phyloP scores from a whole-genome alignment of 331 rosid genomes.

The Erythrophleum ivorense region DNA sequence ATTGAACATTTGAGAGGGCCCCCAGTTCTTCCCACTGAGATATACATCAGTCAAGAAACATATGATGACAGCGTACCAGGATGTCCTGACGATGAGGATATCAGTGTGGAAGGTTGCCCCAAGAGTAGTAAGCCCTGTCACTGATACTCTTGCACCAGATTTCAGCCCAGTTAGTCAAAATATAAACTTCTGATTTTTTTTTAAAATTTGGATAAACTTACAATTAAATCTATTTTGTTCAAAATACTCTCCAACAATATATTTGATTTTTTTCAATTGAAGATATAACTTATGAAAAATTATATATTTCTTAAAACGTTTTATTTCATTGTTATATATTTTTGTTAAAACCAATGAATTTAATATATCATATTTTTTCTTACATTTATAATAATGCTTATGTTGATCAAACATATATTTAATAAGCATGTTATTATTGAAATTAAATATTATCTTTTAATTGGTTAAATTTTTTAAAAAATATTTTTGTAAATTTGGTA shows the following conservation, averaged over 20 bases:
- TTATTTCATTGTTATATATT: no score
- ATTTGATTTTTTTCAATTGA: no score
- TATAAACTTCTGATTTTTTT: background rate
- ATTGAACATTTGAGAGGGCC: constrained; percentile 50
- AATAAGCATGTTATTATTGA: no score
- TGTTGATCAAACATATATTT: no score
- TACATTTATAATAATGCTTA: no score
- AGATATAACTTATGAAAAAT: no score
- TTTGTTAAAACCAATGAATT: no score
- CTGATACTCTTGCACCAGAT: background rate
- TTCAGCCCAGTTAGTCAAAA: background rate
- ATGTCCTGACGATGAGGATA: constrained; percentile 34
- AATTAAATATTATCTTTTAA: no score
- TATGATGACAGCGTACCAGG: constrained; percentile 36
- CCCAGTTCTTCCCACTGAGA: constrained; percentile 17
- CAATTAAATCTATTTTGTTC: background rate
- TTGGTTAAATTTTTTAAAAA: no score
- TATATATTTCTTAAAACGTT: no score
- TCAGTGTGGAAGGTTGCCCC: constrained; percentile 27
- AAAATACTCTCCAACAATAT: background rate
- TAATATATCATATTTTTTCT: no score
- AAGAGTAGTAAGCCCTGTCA: constrained; percentile 39
- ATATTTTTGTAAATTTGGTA: no score
- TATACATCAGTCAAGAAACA: constrained; percentile 28
- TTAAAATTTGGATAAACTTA: background rate